Percentiles rank a stretch among this genome's conserved stretches.
phyloP scores from a whole-genome alignment of 2,329 filamentous ascomycete species.

The Aspergillus tamarii region DNA sequence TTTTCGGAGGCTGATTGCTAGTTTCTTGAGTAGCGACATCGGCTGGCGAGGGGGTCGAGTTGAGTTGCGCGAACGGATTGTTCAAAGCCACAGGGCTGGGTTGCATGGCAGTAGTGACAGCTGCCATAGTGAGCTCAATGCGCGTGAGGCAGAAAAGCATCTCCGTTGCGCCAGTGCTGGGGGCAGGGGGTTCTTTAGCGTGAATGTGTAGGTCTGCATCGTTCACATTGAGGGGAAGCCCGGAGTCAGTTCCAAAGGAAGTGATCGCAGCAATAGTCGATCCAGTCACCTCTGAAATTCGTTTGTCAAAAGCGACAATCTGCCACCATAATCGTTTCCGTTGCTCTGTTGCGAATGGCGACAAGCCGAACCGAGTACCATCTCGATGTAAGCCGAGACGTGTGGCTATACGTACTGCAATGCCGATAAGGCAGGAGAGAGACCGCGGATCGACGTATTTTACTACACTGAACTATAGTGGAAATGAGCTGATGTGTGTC shows the following conservation, averaged over 20 bases:
- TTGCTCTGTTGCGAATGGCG: slow-evolving; percentile 65
- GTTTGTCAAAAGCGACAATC: slow-evolving; percentile 67
- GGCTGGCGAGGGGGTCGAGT: background rate
- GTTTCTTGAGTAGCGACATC: background rate
- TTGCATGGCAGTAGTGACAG: slow-evolving; percentile 10
- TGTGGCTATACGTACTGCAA: slow-evolving; percentile 58
- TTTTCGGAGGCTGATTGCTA: slow-evolving; percentile 24
- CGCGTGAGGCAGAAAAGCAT: slow-evolving; percentile 43
- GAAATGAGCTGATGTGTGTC: background rate
- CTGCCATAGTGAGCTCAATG: slow-evolving; percentile 17
- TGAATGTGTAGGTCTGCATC: slow-evolving; percentile 33
- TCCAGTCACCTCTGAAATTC: slow-evolving; percentile 67
- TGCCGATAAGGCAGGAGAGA: slow-evolving; percentile 44
- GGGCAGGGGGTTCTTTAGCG: slow-evolving; percentile 34
- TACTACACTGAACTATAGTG: slow-evolving; percentile 10
- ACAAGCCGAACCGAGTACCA: slow-evolving; percentile 49
- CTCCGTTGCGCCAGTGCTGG: slow-evolving; percentile 40
- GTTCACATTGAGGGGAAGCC: slow-evolving; percentile 25
- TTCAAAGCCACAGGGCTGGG: slow-evolving; percentile 24
- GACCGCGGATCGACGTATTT: slow-evolving; percentile 54
- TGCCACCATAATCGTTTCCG: slow-evolving; percentile 72
- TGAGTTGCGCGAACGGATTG: background rate
- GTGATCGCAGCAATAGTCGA: slow-evolving; percentile 36
- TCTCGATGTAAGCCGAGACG: slow-evolving; percentile 69
- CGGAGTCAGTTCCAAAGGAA: slow-evolving; percentile 18